These are phyloP conservation scores for Zanthoxylum bungeanum DNA, from an alignment of 345 rosid genomes.

Conservation along the genomic window DNA sequence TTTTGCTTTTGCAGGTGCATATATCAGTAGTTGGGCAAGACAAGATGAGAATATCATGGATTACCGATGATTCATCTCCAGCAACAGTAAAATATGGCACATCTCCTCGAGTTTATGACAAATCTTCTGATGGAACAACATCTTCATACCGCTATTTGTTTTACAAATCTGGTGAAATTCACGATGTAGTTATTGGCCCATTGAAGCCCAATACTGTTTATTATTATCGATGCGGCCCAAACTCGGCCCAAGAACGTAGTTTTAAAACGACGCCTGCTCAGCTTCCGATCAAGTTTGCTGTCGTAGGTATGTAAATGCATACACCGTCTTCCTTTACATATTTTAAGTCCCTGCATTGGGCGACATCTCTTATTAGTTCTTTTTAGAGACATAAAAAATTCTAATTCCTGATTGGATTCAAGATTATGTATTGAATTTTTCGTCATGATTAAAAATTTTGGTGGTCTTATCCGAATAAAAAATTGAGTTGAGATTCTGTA, in stretches of 20 bases:
- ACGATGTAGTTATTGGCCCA: conserved; percentile 63
- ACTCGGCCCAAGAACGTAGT: conserved; percentile 35
- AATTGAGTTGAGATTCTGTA: too few species aligned
- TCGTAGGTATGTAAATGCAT: conserved; percentile 50
- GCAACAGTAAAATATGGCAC: conserved; percentile 58
- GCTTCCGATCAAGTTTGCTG: conserved; percentile 57
- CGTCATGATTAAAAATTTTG: too few species aligned
- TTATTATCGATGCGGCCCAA: conserved; percentile 55
- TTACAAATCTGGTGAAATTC: conserved; percentile 59
- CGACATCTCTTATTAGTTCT: too few species aligned
- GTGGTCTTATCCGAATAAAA: too few species aligned
- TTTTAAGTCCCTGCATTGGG: too few species aligned
- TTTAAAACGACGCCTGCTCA: conserved; percentile 65
- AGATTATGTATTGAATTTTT: too few species aligned
- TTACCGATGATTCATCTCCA: conserved; percentile 29
- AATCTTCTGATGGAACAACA: conserved; percentile 36
- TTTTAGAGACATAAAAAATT: too few species aligned
- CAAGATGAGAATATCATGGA: conserved; percentile 76
- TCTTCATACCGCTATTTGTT: conserved; percentile 38
- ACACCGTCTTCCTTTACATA: too few species aligned
- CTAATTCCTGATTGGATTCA: too few species aligned
- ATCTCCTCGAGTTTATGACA: conserved; percentile 29
- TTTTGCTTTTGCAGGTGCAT: conserved; percentile 59
- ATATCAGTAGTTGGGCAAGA: conserved; percentile 57
- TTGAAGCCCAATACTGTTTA: conserved; percentile 52